A percentile compares a stretch with the other conserved stretches of the same genome.
Conservation (phyloP, 2,329 filamentous ascomycete genomes). For the Curvularia verruculosa region DNA sequence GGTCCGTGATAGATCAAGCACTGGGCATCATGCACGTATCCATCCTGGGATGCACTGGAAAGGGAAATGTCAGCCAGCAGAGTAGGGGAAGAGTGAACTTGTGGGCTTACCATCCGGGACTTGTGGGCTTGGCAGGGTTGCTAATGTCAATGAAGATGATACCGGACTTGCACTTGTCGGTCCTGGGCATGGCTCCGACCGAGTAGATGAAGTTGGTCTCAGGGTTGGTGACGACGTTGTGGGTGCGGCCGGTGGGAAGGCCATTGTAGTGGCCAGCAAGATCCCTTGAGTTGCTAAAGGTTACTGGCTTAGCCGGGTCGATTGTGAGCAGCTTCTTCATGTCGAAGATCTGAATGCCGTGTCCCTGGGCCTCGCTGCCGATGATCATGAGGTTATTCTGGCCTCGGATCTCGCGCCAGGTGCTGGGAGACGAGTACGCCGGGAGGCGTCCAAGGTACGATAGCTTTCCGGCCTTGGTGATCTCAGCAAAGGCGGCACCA, state of each 20-base stretch:
- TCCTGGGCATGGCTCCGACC: slow-evolving; percentile 45
- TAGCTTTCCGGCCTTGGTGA: slow-evolving; percentile 58
- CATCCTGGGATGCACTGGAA: slow-evolving; percentile 57
- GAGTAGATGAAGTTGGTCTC: slow-evolving; percentile 48
- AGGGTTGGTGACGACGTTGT: slow-evolving; percentile 50
- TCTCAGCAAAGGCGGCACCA: slow-evolving; percentile 61
- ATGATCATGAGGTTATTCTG: slow-evolving; percentile 55
- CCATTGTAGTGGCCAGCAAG: slow-evolving; percentile 44
- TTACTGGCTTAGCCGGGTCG: slow-evolving; percentile 44
- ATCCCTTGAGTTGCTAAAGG: slow-evolving; percentile 43
- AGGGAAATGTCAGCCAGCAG: slow-evolving; percentile 6
- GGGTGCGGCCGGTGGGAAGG: slow-evolving; percentile 45
- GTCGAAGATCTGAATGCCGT: slow-evolving; percentile 69
- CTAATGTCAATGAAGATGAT: slow-evolving; percentile 65
- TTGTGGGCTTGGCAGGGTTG: slow-evolving; percentile 59
- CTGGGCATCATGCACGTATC: slow-evolving; percentile 68
- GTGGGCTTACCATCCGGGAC: slow-evolving; percentile 53
- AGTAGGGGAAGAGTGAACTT: neutral
- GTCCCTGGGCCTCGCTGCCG: slow-evolving; percentile 50
- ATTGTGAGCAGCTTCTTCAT: slow-evolving; percentile 56
- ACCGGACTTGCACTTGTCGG: slow-evolving; percentile 56
- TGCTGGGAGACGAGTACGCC: slow-evolving; percentile 52
- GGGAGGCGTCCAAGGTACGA: slow-evolving; percentile 62
- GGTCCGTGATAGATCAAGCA: slow-evolving; percentile 63
- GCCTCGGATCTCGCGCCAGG: slow-evolving; percentile 61